Evolutionary conservation across 2,329 filamentous ascomycete species (phyloP), one percentile per base, ranked within the genome.

Genomic region (Cladosporium halotolerans): DNA sequence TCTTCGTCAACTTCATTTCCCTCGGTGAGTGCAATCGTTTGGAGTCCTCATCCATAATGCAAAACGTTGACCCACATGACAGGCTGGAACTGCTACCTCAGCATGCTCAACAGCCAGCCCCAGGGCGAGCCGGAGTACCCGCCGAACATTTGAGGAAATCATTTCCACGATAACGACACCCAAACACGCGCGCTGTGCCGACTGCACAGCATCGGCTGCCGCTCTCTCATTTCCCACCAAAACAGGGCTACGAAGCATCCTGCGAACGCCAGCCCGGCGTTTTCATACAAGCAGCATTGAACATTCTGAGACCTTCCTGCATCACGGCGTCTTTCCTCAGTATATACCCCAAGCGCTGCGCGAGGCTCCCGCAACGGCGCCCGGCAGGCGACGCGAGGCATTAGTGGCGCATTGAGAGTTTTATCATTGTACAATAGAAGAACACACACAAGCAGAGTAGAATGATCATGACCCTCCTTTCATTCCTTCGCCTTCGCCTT

Each of bases 1-100:
- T 96, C 62, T 85, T 95, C 57, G 91, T 95, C 63, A 96, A 96
- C 66, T 70, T 95, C 47, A 78, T 96, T 51, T 88, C 79, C 56
- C 72, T 88, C 61, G 84, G 83, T 83, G 64, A 66, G 77, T 73
- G n/a, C 31, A 42, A 49, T 13, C 8, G 16, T 28, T 19, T 33
- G 31, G 42, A 44, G 3, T 40, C 16, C 13, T 3, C 13, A n/a
- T 8, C 14, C 19, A n/a, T 33, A 6, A 44, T 36, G 51, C 16
- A 48, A 55, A 45, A 39, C 38, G 34, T 47, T 54, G 31, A 54
- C 45, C 16, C 11, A 40, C 19, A 47, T 23, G 11, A 8, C 45
- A 79, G 77, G 78, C 53, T 81, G 79, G 79, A 81, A 81, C 65
- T 82, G 79, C 68, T 76, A 80, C 63, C 68, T 82, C 53, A 80